A percentile compares a stretch with the other conserved stretches of the same genome.
phyloP scores from a whole-genome alignment of 176 grass and related monocot genomes.

The Lolium multiflorum region DNA sequence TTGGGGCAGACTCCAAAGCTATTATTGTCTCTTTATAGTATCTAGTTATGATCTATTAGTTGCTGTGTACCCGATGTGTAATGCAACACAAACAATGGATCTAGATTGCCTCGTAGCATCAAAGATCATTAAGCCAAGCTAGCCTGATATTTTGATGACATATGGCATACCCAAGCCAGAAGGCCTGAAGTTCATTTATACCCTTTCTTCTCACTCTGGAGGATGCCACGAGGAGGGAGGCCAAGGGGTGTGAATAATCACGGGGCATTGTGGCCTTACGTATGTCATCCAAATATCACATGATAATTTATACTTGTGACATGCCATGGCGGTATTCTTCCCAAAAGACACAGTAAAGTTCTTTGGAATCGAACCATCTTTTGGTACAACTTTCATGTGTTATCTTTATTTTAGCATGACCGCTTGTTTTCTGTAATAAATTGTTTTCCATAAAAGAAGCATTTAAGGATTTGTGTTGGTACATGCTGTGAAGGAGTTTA shows the following conservation, averaged over 20 bases:
- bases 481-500: neutral
- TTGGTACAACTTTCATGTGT: neutral
- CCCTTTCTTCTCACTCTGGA: neutral
- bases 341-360: neutral
- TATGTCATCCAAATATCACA: neutral
- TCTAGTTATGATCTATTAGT: constrained; percentile 11
- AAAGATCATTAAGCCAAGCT: no score
- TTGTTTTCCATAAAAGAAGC: neutral
- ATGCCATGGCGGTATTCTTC: neutral
- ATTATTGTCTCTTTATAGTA: neutral
- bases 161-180: neutral
- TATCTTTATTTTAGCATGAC: neutral
- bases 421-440: neutral
- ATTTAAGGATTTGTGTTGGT: neutral
- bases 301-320: neutral
- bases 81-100: neutral
- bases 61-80: neutral
- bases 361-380: neutral
- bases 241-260: neutral
- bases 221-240: neutral
- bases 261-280: neutral
- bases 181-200: neutral
- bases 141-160: no score
- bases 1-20: neutral
- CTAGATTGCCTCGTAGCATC: neutral